Evolutionary conservation across 1,139 yeast genomes (phyloP).

Genomic region (Nakaseomyces sp.): DNA sequence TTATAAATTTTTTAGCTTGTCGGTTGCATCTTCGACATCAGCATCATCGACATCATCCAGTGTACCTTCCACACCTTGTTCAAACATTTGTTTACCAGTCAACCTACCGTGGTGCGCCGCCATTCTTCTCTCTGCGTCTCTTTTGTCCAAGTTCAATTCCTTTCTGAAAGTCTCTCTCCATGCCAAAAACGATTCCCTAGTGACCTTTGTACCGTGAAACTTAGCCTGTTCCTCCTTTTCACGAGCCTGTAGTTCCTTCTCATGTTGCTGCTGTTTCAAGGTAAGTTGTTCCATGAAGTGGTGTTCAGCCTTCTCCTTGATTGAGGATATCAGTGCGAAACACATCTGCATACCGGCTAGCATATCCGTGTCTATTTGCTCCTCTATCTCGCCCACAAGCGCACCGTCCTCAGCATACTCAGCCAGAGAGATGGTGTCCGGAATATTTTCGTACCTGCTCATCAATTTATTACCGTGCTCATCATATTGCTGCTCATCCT

Average conservation of each 20-base stretch:
- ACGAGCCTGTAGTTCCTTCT: constrained; percentile 46
- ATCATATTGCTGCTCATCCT: constrained; percentile 41
- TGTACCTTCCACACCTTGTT: constrained; percentile 70
- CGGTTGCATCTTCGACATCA: constrained; percentile 16
- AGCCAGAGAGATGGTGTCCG: constrained; percentile 49
- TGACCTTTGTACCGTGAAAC: constrained; percentile 69
- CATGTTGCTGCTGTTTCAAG: constrained; percentile 49
- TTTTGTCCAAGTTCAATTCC: constrained; percentile 48
- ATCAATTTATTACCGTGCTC: constrained; percentile 35
- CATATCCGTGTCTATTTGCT: constrained; percentile 64
- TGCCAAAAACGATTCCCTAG: constrained; percentile 53
- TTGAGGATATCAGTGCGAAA: constrained; percentile 63
- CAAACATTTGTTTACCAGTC: constrained; percentile 85
- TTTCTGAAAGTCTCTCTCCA: constrained; percentile 65
- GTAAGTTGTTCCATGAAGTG: constrained; percentile 50
- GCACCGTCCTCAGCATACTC: constrained; percentile 36
- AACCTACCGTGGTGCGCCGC: constrained; percentile 65
- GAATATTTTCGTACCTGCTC: constrained; percentile 40
- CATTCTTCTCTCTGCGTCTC: constrained; percentile 43
- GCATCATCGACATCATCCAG: constrained; percentile 42
- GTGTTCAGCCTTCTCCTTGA: constrained; percentile 74
- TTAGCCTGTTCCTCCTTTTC: constrained; percentile 70
- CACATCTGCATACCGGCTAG: constrained; percentile 73
- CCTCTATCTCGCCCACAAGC: constrained; percentile 38
- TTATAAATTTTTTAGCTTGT: constrained; percentile 1